Evolutionary conservation across 192 early-diverging fungal species (phyloP), one percentile per base, ranked within the genome.

Genomic region (Dimargaris xerosporica): DNA sequence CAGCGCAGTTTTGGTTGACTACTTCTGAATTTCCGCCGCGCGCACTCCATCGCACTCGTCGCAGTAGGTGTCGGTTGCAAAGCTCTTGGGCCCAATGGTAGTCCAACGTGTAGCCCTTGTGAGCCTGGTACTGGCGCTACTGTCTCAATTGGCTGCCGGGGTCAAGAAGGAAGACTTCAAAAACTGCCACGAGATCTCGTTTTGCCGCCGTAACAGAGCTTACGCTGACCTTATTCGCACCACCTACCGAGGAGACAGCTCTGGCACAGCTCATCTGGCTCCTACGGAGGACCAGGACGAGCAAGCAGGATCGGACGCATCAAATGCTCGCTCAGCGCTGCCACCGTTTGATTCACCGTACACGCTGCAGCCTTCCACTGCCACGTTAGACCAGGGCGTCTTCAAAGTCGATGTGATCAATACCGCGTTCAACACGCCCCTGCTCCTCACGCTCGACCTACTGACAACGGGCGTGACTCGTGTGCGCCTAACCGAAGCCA

Each of bases 91-190:
- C 7, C 34, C 34, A 39, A 39, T 39, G 34, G 34, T 7, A 39
- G 34, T 2, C 34, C 2, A 39, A 39, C 34, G 34, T 19, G 50
- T 52, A 52, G 50, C 50, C n/a, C 50, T 52, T 21, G 11, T 21
- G 50, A 19, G 50, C 50, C 28, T 52, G 50, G 63, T 56, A 5
- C 45, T 65, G 16, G 58, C 56, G 43, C 39, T 67, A 64, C 54
- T 71, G 54, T 48, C 68, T 21, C 62, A 60, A 0, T 66, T 61
- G 17, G 68, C 43, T n/a, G 71, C 48, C 15, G 85, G 82, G 0
- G 81, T 87, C 50, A 90, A 90, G 64, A 69, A 66, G 19, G 84
- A 88, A 63, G 94, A 99, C 69, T 99, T 99, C 67, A 94, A 92
- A 69, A 86, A 75, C 0, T 95, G 93, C 70, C 71, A 81, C 28